Conservation (phyloP, 2,329 filamentous ascomycete species). For the Colletotrichum brevisporum region DNA sequence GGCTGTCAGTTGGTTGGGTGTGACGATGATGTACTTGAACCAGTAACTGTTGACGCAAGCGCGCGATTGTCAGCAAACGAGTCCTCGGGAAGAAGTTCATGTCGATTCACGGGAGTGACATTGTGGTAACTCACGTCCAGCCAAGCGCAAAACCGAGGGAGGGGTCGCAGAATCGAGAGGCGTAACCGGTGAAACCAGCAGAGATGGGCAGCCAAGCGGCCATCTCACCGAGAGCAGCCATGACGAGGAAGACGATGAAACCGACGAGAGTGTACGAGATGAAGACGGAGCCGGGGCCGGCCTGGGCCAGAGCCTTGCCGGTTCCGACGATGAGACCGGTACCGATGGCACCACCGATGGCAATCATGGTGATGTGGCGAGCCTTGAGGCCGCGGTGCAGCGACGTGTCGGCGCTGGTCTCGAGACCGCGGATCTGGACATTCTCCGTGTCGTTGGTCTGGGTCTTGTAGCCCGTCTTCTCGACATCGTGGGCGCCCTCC, state of each 20-base stretch:
- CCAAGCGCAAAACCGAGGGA: conserved; percentile 85
- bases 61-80: background rate
- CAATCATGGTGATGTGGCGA: conserved; percentile 72
- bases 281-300: conserved; percentile 76
- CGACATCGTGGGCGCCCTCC: conserved; percentile 42
- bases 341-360: conserved; percentile 81
- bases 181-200: conserved; percentile 86
- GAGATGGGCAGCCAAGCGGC: conserved; percentile 84
- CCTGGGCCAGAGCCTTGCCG: conserved; percentile 66
- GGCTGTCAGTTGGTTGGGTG: conserved; percentile 87
- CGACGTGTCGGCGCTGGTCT: conserved; percentile 63
- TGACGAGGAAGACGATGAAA: conserved; percentile 82
- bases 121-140: conserved; percentile 68
- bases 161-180: conserved; percentile 83
- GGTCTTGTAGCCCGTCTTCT: conserved; percentile 44
- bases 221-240: conserved; percentile 88
- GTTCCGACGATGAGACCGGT: conserved; percentile 82
- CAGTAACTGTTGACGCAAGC: conserved; percentile 66
- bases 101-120: too few species aligned
- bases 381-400: conserved; percentile 68
- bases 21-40: conserved; percentile 88
- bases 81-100: too few species aligned
- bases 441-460: conserved; percentile 46
- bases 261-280: conserved; percentile 80
- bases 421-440: conserved; percentile 61